These are phyloP conservation scores for Myriangium duriaei DNA, from an alignment of 2,329 filamentous ascomycete genomes.

Conservation along the genomic window DNA sequence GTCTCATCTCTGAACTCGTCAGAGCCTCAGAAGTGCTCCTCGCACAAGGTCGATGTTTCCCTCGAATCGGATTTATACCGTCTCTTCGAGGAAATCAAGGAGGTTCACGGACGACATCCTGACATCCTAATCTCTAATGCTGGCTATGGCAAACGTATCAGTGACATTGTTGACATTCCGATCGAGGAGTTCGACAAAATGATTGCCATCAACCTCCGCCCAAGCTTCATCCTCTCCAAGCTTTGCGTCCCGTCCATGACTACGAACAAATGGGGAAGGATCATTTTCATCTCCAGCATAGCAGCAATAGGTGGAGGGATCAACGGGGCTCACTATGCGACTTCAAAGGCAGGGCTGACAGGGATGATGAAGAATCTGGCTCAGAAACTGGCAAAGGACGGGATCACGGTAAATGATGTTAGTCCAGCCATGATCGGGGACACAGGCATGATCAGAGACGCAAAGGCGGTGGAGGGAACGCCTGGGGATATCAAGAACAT, in stretches of 20 bases:
- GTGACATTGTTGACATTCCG: constrained; percentile 44
- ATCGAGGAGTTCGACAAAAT: constrained; percentile 54
- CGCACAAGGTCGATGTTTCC: constrained; percentile 47
- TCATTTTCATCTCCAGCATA: constrained; percentile 52
- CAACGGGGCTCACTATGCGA: constrained; percentile 33
- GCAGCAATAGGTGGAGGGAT: constrained; percentile 51
- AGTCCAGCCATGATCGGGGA: constrained; percentile 53
- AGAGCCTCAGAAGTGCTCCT: constrained; percentile 32
- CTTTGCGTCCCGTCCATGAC: constrained; percentile 50
- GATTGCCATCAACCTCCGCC: constrained; percentile 48
- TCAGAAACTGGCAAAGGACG: constrained; percentile 44
- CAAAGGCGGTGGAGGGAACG: constrained; percentile 28
- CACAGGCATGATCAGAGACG: constrained; percentile 46
- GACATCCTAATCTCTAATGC: constrained; percentile 57
- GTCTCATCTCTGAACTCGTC: constrained; percentile 27
- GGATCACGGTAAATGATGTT: constrained; percentile 57
- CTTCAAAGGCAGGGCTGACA: constrained; percentile 35
- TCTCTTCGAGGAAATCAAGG: constrained; percentile 43
- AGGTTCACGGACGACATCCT: constrained; percentile 40
- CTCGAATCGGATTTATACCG: constrained; percentile 39
- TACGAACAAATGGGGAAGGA: constrained; percentile 47
- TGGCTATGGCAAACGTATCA: constrained; percentile 50
- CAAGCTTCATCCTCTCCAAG: constrained; percentile 50
- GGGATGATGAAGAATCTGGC: constrained; percentile 55
- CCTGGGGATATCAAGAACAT: constrained; percentile 48